Conservation (phyloP, 1,139 yeast genomes). For the Pichia sp. region DNA sequence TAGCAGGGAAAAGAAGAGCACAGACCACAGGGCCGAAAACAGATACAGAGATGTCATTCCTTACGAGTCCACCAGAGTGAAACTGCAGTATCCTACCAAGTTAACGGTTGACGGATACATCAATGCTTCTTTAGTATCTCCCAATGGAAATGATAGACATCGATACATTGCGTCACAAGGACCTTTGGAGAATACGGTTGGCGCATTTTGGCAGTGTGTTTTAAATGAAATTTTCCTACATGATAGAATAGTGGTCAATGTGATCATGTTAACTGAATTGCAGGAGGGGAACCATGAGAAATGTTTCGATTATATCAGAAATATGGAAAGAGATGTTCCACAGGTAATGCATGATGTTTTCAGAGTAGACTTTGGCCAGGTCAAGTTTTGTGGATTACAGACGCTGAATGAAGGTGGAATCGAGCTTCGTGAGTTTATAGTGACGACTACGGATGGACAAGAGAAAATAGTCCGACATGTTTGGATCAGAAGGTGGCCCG, state of each 20-base stretch:
- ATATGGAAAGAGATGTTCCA: not conserved
- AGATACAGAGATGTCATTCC: conserved; percentile 57
- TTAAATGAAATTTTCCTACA: conserved; percentile 75
- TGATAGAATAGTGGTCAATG: conserved; percentile 42
- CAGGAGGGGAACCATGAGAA: conserved; percentile 53
- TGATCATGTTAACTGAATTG: conserved; percentile 87
- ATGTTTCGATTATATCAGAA: conserved; percentile 44
- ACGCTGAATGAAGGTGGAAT: not conserved
- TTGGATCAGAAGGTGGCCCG: conserved; percentile 38
- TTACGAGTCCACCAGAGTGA: conserved; percentile 53
- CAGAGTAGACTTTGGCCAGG: not conserved
- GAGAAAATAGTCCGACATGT: conserved; percentile 9
- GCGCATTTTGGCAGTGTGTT: conserved; percentile 47
- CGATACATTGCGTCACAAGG: conserved; percentile 64
- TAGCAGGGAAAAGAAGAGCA: not conserved
- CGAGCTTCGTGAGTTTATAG: not conserved
- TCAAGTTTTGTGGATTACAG: not conserved
- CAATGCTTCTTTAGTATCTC: conserved; percentile 43
- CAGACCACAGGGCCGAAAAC: conserved; percentile 30
- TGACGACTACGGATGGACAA: not conserved
- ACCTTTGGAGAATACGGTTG: conserved; percentile 55
- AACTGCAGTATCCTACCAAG: conserved; percentile 33
- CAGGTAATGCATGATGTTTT: not conserved
- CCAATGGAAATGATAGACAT: conserved; percentile 21
- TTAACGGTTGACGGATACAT: conserved; percentile 34